Evolutionary conservation across 768 basidiomycete species (phyloP).

Genomic region (Tylopilus cervinicoccineus): DNA sequence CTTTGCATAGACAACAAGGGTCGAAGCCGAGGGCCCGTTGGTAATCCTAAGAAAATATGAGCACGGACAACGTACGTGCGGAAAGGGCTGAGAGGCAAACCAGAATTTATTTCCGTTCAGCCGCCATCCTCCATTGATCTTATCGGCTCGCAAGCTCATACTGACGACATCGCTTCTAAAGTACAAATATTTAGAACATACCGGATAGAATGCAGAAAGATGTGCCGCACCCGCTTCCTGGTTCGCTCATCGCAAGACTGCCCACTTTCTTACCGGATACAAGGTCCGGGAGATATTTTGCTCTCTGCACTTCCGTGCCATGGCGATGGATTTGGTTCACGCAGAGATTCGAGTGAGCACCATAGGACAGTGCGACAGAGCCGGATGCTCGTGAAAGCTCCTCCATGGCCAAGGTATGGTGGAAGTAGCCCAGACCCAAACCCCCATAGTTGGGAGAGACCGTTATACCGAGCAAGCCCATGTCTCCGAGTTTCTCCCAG

Average conservation of each 20-base stretch:
- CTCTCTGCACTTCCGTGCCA: constrained; percentile 79
- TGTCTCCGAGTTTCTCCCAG: constrained; percentile 85
- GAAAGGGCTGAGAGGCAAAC: constrained; percentile 34
- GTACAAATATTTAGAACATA: background rate
- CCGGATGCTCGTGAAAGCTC: constrained; percentile 88
- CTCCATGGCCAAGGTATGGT: constrained; percentile 94
- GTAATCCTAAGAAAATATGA: constrained; percentile 67
- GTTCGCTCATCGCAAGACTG: constrained; percentile 92
- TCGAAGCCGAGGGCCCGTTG: constrained; percentile 89
- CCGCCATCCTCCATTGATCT: constrained; percentile 68
- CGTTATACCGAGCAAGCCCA: constrained; percentile 91
- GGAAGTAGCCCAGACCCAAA: constrained; percentile 75
- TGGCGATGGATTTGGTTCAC: constrained; percentile 83
- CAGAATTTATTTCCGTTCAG: constrained; percentile 94
- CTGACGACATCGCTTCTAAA: constrained; percentile 83
- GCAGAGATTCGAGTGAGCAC: constrained; percentile 89
- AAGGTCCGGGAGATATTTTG: constrained; percentile 75
- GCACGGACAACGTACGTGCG: background rate
- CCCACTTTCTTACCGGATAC: constrained; percentile 81
- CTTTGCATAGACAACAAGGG: constrained; percentile 91
- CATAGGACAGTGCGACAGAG: constrained; percentile 88
- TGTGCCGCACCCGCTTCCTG: constrained; percentile 59
- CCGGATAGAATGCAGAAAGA: background rate
- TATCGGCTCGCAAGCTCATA: constrained; percentile 82
- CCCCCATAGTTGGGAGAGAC: constrained; percentile 81